These are phyloP conservation scores for Phytopythium kandeliae DNA, from an alignment of 352 stramenopile species.

Conservation along the genomic window DNA sequence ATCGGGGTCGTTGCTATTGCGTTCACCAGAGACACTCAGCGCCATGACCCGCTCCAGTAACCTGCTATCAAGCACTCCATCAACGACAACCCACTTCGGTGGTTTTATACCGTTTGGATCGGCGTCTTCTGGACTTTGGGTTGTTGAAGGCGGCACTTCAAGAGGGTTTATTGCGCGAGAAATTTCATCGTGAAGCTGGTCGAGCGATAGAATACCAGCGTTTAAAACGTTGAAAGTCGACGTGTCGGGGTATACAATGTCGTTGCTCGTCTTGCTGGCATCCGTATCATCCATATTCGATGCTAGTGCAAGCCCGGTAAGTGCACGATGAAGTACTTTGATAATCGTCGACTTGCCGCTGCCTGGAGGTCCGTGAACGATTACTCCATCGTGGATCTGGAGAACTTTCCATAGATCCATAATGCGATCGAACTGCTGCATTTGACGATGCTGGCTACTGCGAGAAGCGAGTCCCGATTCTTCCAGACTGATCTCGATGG, in stretches of 20 bases:
- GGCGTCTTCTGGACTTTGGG: background rate
- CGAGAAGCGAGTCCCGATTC: constrained; percentile 12
- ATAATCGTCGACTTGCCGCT: constrained; percentile 49
- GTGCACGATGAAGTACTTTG: constrained; percentile 35
- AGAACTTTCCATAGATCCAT: constrained; percentile 37
- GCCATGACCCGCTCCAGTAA: constrained; percentile 24
- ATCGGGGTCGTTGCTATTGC: background rate
- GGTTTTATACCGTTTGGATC: background rate
- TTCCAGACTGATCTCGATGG: constrained; percentile 38
- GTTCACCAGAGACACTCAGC: background rate
- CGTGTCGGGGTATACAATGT: background rate
- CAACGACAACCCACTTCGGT: constrained; percentile 25
- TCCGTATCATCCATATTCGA: background rate
- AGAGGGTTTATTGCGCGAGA: background rate
- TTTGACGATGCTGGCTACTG: background rate
- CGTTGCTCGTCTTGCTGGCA: background rate
- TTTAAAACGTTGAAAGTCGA: constrained; percentile 30
- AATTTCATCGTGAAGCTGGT: constrained; percentile 21
- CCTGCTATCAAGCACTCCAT: constrained; percentile 16
- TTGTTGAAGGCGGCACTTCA: background rate
- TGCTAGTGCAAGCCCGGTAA: constrained; percentile 32
- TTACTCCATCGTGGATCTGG: constrained; percentile 15
- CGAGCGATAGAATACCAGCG: constrained; percentile 18
- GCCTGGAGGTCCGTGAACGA: constrained; percentile 32
- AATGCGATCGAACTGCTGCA: constrained; percentile 16